Conservation (phyloP, 2,329 filamentous ascomycete genomes). For the Paraphaeosphaeria sporulosa region DNA sequence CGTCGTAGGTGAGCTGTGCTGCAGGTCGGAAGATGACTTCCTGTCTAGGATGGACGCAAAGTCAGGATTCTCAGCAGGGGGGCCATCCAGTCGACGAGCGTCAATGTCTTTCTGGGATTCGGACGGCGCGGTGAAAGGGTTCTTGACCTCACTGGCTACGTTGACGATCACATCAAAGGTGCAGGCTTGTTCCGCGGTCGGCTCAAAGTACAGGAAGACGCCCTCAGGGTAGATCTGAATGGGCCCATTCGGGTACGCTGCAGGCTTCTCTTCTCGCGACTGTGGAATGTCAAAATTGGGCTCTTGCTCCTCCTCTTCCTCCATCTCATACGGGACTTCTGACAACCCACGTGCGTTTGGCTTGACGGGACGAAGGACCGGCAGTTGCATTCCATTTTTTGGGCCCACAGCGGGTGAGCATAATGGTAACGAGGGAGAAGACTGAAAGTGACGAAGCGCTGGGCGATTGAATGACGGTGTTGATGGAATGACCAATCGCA, state of each 20-base stretch:
- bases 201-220: slow-evolving; percentile 81
- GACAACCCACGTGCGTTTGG: slow-evolving; percentile 48
- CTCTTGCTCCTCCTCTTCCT: slow-evolving; percentile 69
- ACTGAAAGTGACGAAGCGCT: slow-evolving; percentile 66
- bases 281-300: slow-evolving; percentile 63
- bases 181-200: slow-evolving; percentile 77
- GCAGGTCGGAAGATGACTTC: slow-evolving; percentile 35
- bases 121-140: slow-evolving; percentile 66
- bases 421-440: slow-evolving; percentile 66
- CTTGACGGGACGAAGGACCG: slow-evolving; percentile 46
- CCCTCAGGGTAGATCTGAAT: slow-evolving; percentile 82
- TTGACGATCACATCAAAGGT: slow-evolving; percentile 86
- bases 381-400: slow-evolving; percentile 60
- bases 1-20: slow-evolving; percentile 54
- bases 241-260: slow-evolving; percentile 82
- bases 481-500: slow-evolving; percentile 64
- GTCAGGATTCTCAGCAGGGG: slow-evolving; percentile 45
- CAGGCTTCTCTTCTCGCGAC: slow-evolving; percentile 73
- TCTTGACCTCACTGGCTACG: slow-evolving; percentile 80
- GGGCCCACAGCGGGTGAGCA: slow-evolving; percentile 60
- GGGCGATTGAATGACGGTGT: slow-evolving; percentile 63
- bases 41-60: slow-evolving; percentile 42
- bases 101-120: slow-evolving; percentile 46
- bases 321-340: slow-evolving; percentile 74
- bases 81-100: slow-evolving; percentile 44